Evolutionary conservation across 768 basidiomycete genomes (phyloP).

Genomic region (Lactarius pseudohatsudake): DNA sequence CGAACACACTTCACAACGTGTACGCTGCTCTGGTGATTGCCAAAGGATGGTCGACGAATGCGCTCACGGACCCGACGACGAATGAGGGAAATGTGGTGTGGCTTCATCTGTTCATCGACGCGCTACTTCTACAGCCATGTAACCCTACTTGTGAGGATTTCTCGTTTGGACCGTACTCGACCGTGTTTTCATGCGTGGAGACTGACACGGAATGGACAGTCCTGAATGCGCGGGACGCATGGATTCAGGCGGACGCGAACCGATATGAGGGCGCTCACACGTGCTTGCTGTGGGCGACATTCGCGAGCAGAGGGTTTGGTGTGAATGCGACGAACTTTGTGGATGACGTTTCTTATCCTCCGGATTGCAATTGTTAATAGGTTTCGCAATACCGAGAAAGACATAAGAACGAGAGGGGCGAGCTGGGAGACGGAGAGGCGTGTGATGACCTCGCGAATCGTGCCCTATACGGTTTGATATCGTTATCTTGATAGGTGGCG

Average conservation of each 20-base stretch:
- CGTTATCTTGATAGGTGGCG: no score
- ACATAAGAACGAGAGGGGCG: background rate
- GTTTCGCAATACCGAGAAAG: background rate
- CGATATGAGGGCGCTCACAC: constrained; percentile 46
- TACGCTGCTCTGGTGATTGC: constrained; percentile 35
- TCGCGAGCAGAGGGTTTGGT: constrained; percentile 52
- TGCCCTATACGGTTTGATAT: no score
- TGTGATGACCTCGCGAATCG: background rate
- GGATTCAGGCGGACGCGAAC: constrained; percentile 53
- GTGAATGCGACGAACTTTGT: constrained; percentile 37
- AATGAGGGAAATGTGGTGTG: constrained; percentile 51
- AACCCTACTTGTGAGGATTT: constrained; percentile 48
- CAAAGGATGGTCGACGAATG: constrained; percentile 36
- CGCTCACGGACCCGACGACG: constrained; percentile 43
- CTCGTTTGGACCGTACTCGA: background rate
- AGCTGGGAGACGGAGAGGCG: background rate
- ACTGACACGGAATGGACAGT: constrained; percentile 34
- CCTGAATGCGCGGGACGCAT: constrained; percentile 48
- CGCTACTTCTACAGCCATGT: constrained; percentile 47
- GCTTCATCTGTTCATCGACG: constrained; percentile 52
- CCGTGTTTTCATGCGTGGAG: background rate
- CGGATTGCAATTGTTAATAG: constrained; percentile 29
- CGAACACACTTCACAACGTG: constrained; percentile 43
- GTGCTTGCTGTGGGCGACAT: constrained; percentile 46
- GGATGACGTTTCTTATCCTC: constrained; percentile 36